phyloP scores from a whole-genome alignment of 768 basidiomycete species.

The Gloeostereum incarnatum region DNA sequence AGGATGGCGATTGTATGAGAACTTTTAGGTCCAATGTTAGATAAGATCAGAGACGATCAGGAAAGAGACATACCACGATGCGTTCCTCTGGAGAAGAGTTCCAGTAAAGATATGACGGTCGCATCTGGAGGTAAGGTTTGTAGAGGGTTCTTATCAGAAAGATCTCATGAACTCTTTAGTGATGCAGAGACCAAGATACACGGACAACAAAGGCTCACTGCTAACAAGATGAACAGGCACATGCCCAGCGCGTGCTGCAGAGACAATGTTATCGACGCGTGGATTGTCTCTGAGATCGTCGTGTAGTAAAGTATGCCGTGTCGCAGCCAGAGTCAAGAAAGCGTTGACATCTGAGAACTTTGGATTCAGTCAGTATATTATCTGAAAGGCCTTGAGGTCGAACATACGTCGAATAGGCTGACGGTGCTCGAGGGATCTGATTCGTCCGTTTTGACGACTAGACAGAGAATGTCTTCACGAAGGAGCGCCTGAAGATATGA shows the following conservation, averaged over 20 bases:
- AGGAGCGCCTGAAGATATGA: conserved; percentile 40
- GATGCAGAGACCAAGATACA: neutral
- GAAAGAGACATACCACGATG: conserved; percentile 48
- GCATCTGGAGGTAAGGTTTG: conserved; percentile 55
- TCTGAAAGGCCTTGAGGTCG: neutral
- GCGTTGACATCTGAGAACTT: conserved; percentile 84
- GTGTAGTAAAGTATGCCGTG: conserved; percentile 54
- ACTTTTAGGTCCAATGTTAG: conserved; percentile 22
- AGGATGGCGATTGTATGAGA: conserved; percentile 40
- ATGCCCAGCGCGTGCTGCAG: conserved; percentile 63
- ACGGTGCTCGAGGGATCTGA: conserved; percentile 16
- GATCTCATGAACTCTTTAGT: conserved; percentile 33
- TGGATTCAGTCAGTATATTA: neutral
- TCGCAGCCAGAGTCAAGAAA: conserved; percentile 79
- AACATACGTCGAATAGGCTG: conserved; percentile 70
- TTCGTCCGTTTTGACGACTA: conserved; percentile 40
- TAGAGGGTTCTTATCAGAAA: conserved; percentile 80
- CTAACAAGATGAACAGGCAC: conserved; percentile 72
- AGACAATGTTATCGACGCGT: conserved; percentile 59
- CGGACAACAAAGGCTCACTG: conserved; percentile 37
- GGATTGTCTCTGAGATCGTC: conserved; percentile 53
- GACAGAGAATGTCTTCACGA: conserved; percentile 51
- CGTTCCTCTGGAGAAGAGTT: conserved; percentile 58
- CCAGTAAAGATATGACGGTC: conserved; percentile 51
- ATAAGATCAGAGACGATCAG: neutral